Evolutionary conservation across 768 basidiomycete species (phyloP), one percentile per base, ranked within the genome.

Genomic region (Pluteus cervinus): DNA sequence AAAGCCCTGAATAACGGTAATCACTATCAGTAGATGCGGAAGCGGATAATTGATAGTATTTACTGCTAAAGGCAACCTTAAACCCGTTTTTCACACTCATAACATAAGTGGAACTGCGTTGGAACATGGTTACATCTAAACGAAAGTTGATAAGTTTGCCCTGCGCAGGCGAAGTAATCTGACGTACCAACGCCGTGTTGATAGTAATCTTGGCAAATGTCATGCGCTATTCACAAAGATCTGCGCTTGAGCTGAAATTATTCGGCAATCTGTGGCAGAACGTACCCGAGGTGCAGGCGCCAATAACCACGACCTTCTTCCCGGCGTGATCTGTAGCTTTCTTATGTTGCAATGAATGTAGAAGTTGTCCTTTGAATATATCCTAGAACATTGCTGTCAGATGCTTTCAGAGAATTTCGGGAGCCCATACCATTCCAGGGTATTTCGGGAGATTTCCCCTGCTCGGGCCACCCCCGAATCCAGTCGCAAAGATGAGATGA

Each of bases 221-320:
- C 66, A 43, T 69, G 68, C 0, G 56, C 65, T 66, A 30, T 11
- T 16, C 12, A 23, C 17, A 7, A 3, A 30, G n/a, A 23, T 12
- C 7, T 4, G 5, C 23, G 29, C 20, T 25, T 30, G 16, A 18
- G 24, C 15, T 8, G 7, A 16, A 22, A 21, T 12, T 7, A 2
- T 10, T n/a, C 11, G 11, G 3, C 7, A 28, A 4, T 7, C 14
- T 4, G 10, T 22, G 24, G 23, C 16, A 21, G 8, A 4, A 17
- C 36, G 11, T 48, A 72, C 71, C 71, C 20, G 76, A 77, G 35
- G 73, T 80, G 29, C 76, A 75, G n/a, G 81, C 71, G 10, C 83
- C 81, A 2, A 86, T 62, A n/a, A 85, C 63, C 1, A 83, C 62
- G 4, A 73, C 79, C 46, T 75, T 81, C 62, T 83, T 82, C 5